Base-by-base conservation (phyloP, 257 asterid species). In the Lantana camara region DNA sequence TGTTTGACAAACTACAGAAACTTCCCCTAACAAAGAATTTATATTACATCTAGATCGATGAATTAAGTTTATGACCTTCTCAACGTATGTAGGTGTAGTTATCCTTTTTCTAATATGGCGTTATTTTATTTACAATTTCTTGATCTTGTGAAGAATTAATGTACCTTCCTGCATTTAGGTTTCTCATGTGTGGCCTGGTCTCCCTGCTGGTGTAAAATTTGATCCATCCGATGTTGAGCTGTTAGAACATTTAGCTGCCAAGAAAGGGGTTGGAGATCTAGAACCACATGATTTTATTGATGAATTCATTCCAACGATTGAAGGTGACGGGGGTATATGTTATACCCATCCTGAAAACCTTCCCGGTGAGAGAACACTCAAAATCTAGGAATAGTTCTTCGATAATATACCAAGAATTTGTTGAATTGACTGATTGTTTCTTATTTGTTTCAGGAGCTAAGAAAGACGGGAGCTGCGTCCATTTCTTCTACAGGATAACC, bases 311-410 rank as follows among this genome's bases (percentile, higher is more conserved):
- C 94, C 91, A 0, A 90, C 99, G 9, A 78, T 94, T 47, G 94
- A 88, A 5, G 74, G 75, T 2, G 74, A 79, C 2, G 95, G 79
- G 14, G 99, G 99, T 47, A 88, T 94, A 62, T 88, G 92, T 60
- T 91, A 71, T 73, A 80, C 96, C 57, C 99, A 91, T 80, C 99
- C 99, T 15, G 98, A 91, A 77, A 83, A 91, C 73, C 99, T 94
- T 77, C 96, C 98, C 11, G 97, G 99, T 95, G 57, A 76, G 86
- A 60, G 32, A 8, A 51, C 29, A 12, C 45, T 27, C 32, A 27
- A 27, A n/a, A n/a, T n/a, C n/a, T n/a, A n/a, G n/a, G n/a, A n/a
- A n/a, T n/a, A n/a, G n/a, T 27, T 27, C 32, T 27, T 27, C 4
- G 32, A 27, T 5, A 27, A 27, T 27, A n/a, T n/a, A n/a, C n/a